Evolutionary conservation across 495 filamentous ascomycete species (phyloP), one percentile per base, ranked within the genome.

Genomic region (Talaromyces proteolyticus): DNA sequence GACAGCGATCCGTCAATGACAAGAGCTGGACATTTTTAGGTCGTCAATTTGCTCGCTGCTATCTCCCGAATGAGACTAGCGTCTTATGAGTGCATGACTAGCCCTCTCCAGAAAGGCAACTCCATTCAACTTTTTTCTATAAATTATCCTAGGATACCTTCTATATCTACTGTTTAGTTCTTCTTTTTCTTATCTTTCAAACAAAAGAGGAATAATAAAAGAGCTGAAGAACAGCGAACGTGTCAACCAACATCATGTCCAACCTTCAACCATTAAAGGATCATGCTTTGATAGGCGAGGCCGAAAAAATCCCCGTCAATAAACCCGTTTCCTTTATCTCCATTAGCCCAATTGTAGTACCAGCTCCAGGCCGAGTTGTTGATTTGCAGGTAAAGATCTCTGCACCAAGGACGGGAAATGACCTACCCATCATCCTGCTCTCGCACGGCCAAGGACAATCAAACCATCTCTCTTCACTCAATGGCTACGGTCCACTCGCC

Each of bases 351-450:
- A 47, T 74, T 12, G 57, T 72, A 8, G 42, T 70, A 18, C 29
- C 29, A 34, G 29, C 29, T 14, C 29, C 29, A 10, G 29, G 29
- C 8, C 29, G 29, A 34, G 14, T 34, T 14, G 29, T 34, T 14
- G 29, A 34, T 1, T 4, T 34, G 14, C 29, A 34, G 14, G 29
- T 34, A 14, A 8, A 14, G 14, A 34, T 34, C 14, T 8, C 29
- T 10, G 29, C 29, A 14, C 29, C 29, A 34, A 34, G 29, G 14
- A 61, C 58, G 4, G 68, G 64, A 1, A 23, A 47, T 14, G 52
- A 57, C n/a, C 55, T 75, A 8, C 70, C 72, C 7, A 64, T 74
- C 14, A 61, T 75, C 22, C 57, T 75, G 4, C 53, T 75, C 19
- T 72, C 69, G 0, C 69, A 72, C 44, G 70, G 70, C 29, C 63